phyloP scores from a whole-genome alignment of 2,329 filamentous ascomycete genomes.

The Ceratocystiopsis sp. region DNA sequence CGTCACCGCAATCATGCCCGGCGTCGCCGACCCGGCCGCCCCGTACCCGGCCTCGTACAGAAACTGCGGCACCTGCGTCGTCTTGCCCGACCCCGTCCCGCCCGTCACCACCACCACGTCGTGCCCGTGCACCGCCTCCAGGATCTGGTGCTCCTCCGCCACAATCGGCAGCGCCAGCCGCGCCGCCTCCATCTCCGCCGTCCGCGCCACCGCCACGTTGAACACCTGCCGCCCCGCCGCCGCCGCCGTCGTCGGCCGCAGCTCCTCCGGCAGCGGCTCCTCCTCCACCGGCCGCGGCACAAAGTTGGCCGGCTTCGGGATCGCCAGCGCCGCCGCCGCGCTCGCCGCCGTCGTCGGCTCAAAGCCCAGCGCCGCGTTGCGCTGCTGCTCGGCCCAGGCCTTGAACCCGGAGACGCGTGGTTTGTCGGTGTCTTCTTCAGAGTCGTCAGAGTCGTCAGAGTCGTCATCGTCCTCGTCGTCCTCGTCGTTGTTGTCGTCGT shows the following conservation, averaged over 20 bases:
- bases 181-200: conserved; percentile 57
- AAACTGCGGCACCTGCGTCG: conserved; percentile 93
- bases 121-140: conserved; percentile 93
- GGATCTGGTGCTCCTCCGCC: conserved; percentile 88
- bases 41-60: conserved; percentile 89
- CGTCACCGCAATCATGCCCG: conserved; percentile 87
- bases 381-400: conserved; percentile 73
- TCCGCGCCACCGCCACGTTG: conserved; percentile 53
- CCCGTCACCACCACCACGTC: conserved; percentile 83
- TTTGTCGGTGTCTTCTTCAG: conserved; percentile 14
- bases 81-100: conserved; percentile 92
- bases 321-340: conserved; percentile 14
- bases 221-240: conserved; percentile 48
- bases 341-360: conserved; percentile 21
- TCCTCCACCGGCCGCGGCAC: conserved; percentile 49
- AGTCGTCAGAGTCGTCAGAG: conserved; percentile 15
- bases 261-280: conserved; percentile 51
- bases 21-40: conserved; percentile 56
- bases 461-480: conserved; percentile 18
- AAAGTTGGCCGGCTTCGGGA: conserved; percentile 43
- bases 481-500: conserved; percentile 16
- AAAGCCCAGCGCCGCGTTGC: conserved; percentile 67
- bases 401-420: conserved; percentile 57
- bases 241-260: conserved; percentile 41
- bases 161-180: conserved; percentile 76